These are phyloP conservation scores for Saccharomycopsis phalli DNA, from an alignment of 1,139 yeast species.

Conservation along the genomic window DNA sequence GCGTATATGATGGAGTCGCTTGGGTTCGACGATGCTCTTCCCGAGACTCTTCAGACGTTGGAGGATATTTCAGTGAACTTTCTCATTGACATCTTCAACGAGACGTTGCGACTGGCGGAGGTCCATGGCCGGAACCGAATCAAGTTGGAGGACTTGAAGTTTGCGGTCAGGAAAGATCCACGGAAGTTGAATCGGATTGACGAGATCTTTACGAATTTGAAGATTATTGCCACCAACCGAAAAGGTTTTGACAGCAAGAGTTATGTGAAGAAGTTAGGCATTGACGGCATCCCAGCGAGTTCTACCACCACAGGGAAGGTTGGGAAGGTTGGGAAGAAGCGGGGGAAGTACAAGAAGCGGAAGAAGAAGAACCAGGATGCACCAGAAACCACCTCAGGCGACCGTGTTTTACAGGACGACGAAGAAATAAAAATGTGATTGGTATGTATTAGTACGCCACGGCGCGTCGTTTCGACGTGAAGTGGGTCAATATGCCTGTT, in stretches of 20 bases:
- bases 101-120: constrained; percentile 11
- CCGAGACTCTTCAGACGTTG: constrained; percentile 17
- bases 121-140: constrained; percentile 18
- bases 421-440: too few species aligned
- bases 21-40: constrained; percentile 18
- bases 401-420: too few species aligned
- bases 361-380: constrained; percentile 9
- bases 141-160: constrained; percentile 18
- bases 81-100: constrained; percentile 17
- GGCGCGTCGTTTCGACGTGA: constrained; percentile 4
- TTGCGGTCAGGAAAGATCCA: constrained; percentile 17
- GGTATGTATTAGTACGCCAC: constrained; percentile 1
- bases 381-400: too few species aligned
- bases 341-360: constrained; percentile 14
- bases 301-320: constrained; percentile 1
- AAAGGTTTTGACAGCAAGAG: constrained; percentile 15
- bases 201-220: constrained; percentile 15
- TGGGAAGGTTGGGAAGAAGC: constrained; percentile 6
- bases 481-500: constrained; percentile 2
- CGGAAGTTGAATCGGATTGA: constrained; percentile 15
- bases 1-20: constrained; percentile 18
- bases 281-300: not conserved
- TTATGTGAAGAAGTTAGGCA: not conserved
- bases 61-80: constrained; percentile 18
- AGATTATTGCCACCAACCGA: constrained; percentile 15